Conservation (phyloP, 1,284 basidiomycete species). For the Paramarasmius palmivorus region DNA sequence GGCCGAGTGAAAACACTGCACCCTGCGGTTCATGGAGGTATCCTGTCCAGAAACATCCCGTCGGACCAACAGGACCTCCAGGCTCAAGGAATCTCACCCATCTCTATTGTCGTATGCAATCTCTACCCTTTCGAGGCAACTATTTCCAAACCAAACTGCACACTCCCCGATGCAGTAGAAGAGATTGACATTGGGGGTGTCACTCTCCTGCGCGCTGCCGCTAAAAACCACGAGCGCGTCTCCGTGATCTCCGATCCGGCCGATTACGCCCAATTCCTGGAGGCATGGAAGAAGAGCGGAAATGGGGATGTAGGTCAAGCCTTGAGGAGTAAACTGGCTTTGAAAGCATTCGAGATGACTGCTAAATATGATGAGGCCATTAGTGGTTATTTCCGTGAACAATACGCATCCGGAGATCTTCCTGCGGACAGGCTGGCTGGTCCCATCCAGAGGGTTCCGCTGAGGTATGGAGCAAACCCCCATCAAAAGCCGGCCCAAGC, state of each 20-base stretch:
- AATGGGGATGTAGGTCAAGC: conserved; percentile 71
- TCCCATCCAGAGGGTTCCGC: conserved; percentile 79
- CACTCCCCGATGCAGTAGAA: conserved; percentile 91
- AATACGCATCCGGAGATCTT: conserved; percentile 85
- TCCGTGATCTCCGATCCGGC: conserved; percentile 90
- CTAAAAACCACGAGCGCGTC: conserved; percentile 97
- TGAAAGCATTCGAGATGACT: conserved; percentile 98
- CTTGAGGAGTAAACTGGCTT: conserved; percentile 79
- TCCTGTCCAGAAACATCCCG: conserved; percentile 85
- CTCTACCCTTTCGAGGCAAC: conserved; percentile 97
- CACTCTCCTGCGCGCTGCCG: conserved; percentile 95
- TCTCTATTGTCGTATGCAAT: conserved; percentile 97
- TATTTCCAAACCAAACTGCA: conserved; percentile 86
- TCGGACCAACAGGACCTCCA: conserved; percentile 85
- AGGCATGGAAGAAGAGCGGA: conserved; percentile 72
- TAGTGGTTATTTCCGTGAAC: conserved; percentile 93
- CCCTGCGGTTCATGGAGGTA: conserved; percentile 97
- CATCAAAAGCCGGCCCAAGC: conserved; percentile 99
- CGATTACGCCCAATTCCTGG: conserved; percentile 89
- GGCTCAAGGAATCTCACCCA: conserved; percentile 83
- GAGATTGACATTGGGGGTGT: conserved; percentile 99
- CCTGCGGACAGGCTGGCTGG: conserved; percentile 64
- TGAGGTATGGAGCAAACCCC: conserved; percentile 97
- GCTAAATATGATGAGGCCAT: conserved; percentile 95
- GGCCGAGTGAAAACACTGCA: conserved; percentile 99